Conservation (phyloP, 768 basidiomycete species). For the Calocera cornea region DNA sequence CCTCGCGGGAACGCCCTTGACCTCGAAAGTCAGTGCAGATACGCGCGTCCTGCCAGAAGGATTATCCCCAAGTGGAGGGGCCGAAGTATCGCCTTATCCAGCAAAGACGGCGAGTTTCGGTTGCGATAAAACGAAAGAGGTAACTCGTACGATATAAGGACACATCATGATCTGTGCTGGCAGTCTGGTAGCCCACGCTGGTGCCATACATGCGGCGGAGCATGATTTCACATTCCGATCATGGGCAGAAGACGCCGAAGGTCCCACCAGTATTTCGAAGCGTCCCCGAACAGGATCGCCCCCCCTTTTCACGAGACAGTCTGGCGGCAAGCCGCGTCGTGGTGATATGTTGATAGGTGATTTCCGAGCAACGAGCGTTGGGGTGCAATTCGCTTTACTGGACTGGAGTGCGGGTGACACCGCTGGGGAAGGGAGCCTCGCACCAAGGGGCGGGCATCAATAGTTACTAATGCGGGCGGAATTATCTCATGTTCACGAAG, state of each 20-base stretch:
- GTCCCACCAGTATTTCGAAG: constrained; percentile 4
- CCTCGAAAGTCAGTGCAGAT: neutral
- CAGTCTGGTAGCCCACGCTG: too few relatives aligned
- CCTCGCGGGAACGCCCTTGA: neutral
- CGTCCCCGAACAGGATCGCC: neutral
- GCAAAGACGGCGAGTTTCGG: neutral
- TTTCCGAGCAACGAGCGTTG: neutral
- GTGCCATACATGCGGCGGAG: too few relatives aligned
- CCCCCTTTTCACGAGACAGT: neutral
- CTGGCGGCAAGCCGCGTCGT: neutral
- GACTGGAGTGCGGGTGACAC: neutral
- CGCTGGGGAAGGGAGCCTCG: neutral
- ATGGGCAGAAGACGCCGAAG: neutral
- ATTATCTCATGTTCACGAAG: too few relatives aligned
- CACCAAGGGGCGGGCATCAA: too few relatives aligned
- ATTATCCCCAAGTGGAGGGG: neutral
- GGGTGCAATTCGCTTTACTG: neutral
- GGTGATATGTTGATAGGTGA: neutral
- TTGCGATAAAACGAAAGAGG: neutral
- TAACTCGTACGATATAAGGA: neutral
- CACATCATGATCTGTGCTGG: neutral
- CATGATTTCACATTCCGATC: neutral
- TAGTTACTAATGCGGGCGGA: neutral
- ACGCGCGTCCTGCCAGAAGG: neutral
- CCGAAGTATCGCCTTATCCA: neutral